Evolutionary conservation across 116 monocot genomes (phyloP).

Genomic region (Iris pallida): DNA sequence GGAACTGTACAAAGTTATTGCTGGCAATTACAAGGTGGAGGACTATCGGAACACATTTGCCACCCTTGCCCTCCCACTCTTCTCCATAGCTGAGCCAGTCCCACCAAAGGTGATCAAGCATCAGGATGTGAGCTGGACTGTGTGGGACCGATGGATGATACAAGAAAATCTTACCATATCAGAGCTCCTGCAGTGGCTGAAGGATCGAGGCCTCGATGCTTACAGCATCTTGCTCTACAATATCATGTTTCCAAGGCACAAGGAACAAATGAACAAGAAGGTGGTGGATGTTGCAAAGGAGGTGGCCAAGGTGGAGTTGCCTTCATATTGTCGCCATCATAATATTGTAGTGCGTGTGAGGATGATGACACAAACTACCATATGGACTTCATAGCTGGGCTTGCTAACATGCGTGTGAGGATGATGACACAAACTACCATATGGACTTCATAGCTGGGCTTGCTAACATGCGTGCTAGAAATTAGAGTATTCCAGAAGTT

Average conservation of each 20-base stretch:
- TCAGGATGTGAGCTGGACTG: constrained; percentile 13
- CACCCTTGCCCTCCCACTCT: too few relatives aligned
- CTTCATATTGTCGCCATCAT: constrained; percentile 26
- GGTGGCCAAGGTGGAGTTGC: constrained; percentile 39
- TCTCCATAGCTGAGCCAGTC: constrained; percentile 13
- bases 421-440: too few relatives aligned
- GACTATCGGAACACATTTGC: too few relatives aligned
- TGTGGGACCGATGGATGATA: constrained; percentile 17
- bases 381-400: too few relatives aligned
- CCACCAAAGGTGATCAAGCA: constrained; percentile 10
- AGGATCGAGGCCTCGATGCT: constrained; percentile 32
- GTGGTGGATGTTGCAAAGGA: constrained; percentile 40
- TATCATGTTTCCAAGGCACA: constrained; percentile 40
- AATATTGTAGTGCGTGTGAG: too few relatives aligned
- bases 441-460: too few relatives aligned
- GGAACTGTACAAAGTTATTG: too few relatives aligned
- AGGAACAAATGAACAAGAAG: constrained; percentile 37
- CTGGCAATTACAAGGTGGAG: too few relatives aligned
- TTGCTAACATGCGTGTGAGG: too few relatives aligned
- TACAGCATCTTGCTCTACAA: constrained; percentile 51
- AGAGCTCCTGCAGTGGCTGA: constrained; percentile 45
- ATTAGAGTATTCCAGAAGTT: too few relatives aligned
- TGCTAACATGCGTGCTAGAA: constrained; percentile 45
- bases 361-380: too few relatives aligned
- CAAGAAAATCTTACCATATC: constrained; percentile 4